Conservation (phyloP, 306 rosid genomes). For the Cucurbita moschata region DNA sequence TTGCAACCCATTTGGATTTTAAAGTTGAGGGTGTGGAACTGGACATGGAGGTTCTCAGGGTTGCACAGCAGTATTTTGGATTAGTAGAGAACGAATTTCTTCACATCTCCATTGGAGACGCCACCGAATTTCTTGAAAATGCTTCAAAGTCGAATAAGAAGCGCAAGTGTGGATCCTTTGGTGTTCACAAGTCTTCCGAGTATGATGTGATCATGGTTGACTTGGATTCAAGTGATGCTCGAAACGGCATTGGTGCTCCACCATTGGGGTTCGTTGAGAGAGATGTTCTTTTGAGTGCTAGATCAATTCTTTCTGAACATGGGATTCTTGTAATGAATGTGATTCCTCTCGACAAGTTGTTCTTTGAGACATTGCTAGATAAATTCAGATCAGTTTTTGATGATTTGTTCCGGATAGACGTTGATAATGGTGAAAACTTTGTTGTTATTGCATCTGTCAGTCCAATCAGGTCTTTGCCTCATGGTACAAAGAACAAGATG, state of each 20-base stretch:
- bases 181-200: slow-evolving; percentile 4
- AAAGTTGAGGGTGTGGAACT: slow-evolving; percentile 55
- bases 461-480: slow-evolving; percentile 13
- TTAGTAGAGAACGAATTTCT: slow-evolving; percentile 29
- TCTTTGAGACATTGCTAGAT: slow-evolving; percentile 26
- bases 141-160: slow-evolving; percentile 11
- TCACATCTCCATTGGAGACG: slow-evolving; percentile 40
- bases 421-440: slow-evolving; percentile 63
- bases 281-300: slow-evolving; percentile 38
- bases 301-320: slow-evolving; percentile 38
- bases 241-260: slow-evolving; percentile 39
- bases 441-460: slow-evolving; percentile 42
- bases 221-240: slow-evolving; percentile 52
- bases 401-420: slow-evolving; percentile 52
- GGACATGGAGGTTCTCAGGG: slow-evolving; percentile 46
- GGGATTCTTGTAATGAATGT: slow-evolving; percentile 60
- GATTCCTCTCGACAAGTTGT: slow-evolving; percentile 36
- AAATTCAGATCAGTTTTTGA: slow-evolving; percentile 32
- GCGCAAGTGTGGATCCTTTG: background rate
- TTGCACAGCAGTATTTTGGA: slow-evolving; percentile 55
- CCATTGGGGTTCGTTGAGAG: slow-evolving; percentile 48
- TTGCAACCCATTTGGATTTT: slow-evolving; percentile 42
- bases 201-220: slow-evolving; percentile 63
- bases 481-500: slow-evolving; percentile 11
- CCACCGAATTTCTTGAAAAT: slow-evolving; percentile 24